A percentile compares a stretch with the other conserved stretches of the same genome.
These are phyloP conservation scores for Sporobolomyces pararoseus DNA, from an alignment of 768 basidiomycete species.

Conservation along the genomic window DNA sequence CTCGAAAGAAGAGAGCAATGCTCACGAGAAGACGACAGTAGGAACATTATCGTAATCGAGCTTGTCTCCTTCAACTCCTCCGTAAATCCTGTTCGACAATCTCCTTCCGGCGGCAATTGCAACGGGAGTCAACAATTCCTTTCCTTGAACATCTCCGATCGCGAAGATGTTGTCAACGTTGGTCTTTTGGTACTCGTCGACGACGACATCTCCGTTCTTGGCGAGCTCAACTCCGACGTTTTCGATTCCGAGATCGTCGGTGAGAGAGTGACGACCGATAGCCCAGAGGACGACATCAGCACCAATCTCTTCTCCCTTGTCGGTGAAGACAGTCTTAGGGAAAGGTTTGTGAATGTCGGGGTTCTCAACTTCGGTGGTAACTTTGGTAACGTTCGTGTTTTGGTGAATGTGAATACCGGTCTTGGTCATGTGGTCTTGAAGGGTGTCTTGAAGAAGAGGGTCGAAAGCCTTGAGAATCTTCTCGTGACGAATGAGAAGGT, in stretches of 20 bases:
- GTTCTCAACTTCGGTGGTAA: constrained; percentile 49
- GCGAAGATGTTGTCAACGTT: constrained; percentile 66
- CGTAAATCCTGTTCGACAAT: constrained; percentile 84
- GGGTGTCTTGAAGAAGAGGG: constrained; percentile 71
- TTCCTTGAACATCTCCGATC: constrained; percentile 90
- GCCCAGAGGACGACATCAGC: constrained; percentile 91
- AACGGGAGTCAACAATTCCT: constrained; percentile 88
- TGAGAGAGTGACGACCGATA: constrained; percentile 80
- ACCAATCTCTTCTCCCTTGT: constrained; percentile 70
- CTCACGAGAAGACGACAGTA: constrained; percentile 93
- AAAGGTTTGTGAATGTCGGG: constrained; percentile 41
- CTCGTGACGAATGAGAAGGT: constrained; percentile 83
- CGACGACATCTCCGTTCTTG: constrained; percentile 74
- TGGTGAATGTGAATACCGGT: constrained; percentile 88
- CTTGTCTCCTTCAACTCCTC: constrained; percentile 74
- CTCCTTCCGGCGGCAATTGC: constrained; percentile 93
- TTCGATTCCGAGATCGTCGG: constrained; percentile 71
- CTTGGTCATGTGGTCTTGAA: constrained; percentile 89
- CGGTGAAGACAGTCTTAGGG: constrained; percentile 65
- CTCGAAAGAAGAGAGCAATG: background rate
- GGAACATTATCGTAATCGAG: constrained; percentile 78
- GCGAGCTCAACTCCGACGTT: constrained; percentile 70
- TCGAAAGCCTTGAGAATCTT: constrained; percentile 91
- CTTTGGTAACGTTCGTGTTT: constrained; percentile 65
- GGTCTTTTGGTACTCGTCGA: constrained; percentile 88